Evolutionary conservation across 257 asterid genomes (phyloP).

Genomic region (Solanum pennellii): DNA sequence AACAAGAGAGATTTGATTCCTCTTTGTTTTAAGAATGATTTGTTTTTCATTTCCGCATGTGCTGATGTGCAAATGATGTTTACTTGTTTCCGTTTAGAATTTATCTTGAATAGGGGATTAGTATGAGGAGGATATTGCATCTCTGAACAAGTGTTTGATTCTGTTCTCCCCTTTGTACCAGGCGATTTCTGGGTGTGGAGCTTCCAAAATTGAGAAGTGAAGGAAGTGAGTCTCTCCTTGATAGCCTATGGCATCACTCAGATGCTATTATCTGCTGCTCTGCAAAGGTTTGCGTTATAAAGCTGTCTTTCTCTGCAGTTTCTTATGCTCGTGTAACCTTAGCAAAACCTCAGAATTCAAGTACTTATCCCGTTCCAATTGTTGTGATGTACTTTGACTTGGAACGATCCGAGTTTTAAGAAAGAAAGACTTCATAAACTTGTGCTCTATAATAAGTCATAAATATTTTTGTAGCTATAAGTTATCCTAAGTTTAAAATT

Average conservation of each 20-base stretch:
- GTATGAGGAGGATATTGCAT: not conserved
- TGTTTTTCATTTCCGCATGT: not conserved
- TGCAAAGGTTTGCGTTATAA: constrained; percentile 33
- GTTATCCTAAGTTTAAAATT: not conserved
- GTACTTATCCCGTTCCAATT: not conserved
- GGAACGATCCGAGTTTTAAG: not conserved
- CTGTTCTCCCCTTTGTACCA: not conserved
- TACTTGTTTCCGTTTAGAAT: not conserved
- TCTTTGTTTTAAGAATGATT: not conserved
- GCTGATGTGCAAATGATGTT: not conserved
- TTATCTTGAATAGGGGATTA: not conserved
- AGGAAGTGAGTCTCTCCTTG: constrained; percentile 57
- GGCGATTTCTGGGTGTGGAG: constrained; percentile 66
- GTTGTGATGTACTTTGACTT: not conserved
- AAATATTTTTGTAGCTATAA: not conserved
- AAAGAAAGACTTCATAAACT: not conserved
- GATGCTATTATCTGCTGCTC: constrained; percentile 88
- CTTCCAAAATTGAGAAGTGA: constrained; percentile 49
- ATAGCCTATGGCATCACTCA: constrained; percentile 63
- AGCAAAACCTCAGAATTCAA: not conserved
- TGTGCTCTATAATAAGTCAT: not conserved
- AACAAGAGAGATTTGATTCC: not conserved
- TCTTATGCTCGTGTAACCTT: not conserved
- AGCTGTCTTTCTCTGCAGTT: not conserved
- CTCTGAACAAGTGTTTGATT: not conserved